A percentile compares a stretch with the other conserved stretches of the same genome.
phyloP scores from a whole-genome alignment of 2,329 filamentous ascomycete genomes.

The Grosmannia clavigera region DNA sequence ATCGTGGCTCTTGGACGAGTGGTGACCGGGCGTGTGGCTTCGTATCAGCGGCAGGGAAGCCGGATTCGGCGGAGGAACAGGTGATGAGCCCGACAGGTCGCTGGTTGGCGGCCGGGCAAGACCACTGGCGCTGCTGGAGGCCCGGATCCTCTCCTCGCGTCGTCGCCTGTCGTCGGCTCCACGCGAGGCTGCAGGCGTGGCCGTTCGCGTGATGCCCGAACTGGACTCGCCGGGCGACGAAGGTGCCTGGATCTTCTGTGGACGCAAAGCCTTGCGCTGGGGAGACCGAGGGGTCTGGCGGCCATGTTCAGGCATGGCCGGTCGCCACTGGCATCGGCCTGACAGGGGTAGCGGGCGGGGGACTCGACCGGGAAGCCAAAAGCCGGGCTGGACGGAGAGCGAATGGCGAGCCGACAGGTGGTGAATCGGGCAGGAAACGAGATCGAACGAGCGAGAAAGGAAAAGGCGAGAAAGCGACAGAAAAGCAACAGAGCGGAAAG shows the following conservation, averaged over 20 bases:
- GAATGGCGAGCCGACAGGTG: neutral
- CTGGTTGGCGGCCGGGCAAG: neutral
- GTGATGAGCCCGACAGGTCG: neutral
- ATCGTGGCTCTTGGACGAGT: constrained; percentile 44
- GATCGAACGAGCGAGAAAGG: neutral
- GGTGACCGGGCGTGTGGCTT: constrained; percentile 50
- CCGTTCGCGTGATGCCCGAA: neutral
- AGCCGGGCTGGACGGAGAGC: neutral
- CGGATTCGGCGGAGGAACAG: constrained; percentile 21
- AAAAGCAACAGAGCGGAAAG: neutral
- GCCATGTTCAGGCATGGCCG: constrained; percentile 30
- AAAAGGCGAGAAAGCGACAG: neutral
- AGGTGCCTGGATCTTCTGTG: constrained; percentile 36
- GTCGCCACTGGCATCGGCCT: constrained; percentile 17
- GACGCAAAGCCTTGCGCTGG: constrained; percentile 34
- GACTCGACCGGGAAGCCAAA: neutral
- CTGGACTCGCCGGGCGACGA: constrained; percentile 20
- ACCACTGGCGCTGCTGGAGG: constrained; percentile 16
- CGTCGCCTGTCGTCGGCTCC: constrained; percentile 13
- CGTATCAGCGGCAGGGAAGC: constrained; percentile 26
- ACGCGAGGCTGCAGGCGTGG: constrained; percentile 5
- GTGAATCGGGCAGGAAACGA: neutral
- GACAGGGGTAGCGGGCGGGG: no score
- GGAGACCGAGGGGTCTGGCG: constrained; percentile 23
- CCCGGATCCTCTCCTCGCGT: constrained; percentile 7